Percentiles rank a stretch among this genome's conserved stretches.
Evolutionary conservation across 768 basidiomycete genomes (phyloP).

Genomic region (Amanita pallidorosea): DNA sequence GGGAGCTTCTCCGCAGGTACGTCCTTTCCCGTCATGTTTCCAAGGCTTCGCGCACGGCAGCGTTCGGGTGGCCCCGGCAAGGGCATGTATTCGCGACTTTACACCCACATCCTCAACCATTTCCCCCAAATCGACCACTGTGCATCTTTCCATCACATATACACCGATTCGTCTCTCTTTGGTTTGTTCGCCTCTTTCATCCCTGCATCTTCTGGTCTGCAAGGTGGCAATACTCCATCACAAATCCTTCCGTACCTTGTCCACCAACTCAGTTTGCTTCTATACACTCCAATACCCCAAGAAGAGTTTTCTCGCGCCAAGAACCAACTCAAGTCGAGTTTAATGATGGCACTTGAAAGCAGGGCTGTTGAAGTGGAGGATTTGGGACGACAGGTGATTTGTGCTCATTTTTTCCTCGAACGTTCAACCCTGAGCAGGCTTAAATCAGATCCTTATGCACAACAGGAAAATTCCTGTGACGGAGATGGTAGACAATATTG

Average conservation of each 20-base stretch:
- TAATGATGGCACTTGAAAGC: constrained; percentile 94
- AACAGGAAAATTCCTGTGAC: constrained; percentile 75
- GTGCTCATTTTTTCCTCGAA: neutral
- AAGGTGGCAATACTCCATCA: constrained; percentile 51
- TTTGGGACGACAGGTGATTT: constrained; percentile 74
- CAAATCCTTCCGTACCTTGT: constrained; percentile 79
- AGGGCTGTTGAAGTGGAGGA: constrained; percentile 80
- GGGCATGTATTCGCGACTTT: constrained; percentile 97
- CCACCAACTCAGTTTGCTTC: constrained; percentile 76
- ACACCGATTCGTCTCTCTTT: constrained; percentile 88
- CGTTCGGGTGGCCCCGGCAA: constrained; percentile 84
- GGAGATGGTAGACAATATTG: constrained; percentile 87
- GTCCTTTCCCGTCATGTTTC: constrained; percentile 7
- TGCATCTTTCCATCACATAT: constrained; percentile 95
- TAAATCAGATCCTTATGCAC: constrained; percentile 67
- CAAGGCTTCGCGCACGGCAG: neutral
- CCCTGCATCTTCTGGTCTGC: constrained; percentile 44
- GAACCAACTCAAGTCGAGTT: constrained; percentile 86
- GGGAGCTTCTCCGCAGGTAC: constrained; percentile 90
- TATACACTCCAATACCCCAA: constrained; percentile 56
- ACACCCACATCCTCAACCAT: constrained; percentile 92
- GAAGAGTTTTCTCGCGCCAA: constrained; percentile 78
- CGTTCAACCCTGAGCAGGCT: constrained; percentile 2
- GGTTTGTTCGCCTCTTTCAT: constrained; percentile 84
- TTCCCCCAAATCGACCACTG: constrained; percentile 93